phyloP scores from a whole-genome alignment of 2,329 filamentous ascomycete genomes.

The Pezicula radicicola region DNA sequence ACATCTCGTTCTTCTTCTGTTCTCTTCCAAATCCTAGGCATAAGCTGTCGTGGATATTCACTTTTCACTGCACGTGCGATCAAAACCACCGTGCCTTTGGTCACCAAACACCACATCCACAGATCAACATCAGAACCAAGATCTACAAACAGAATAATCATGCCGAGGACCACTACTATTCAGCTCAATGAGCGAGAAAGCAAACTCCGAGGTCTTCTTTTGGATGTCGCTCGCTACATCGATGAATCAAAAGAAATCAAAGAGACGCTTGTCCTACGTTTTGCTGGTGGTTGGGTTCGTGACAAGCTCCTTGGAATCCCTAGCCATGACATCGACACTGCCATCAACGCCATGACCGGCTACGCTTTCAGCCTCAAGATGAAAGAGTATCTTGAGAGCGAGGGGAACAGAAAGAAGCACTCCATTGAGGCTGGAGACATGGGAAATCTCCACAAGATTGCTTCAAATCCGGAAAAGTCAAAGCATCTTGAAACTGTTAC shows the following conservation, averaged over 20 bases:
- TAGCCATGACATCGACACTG: conserved; percentile 81
- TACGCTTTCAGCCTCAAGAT: conserved; percentile 70
- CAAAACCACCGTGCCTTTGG: not conserved
- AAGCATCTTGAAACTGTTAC: conserved; percentile 94
- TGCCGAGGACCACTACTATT: conserved; percentile 32
- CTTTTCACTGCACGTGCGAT: too few species aligned
- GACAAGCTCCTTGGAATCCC: conserved; percentile 73
- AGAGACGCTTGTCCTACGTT: conserved; percentile 64
- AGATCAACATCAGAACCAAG: not conserved
- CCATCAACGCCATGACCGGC: conserved; percentile 83
- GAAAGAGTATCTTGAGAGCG: conserved; percentile 62
- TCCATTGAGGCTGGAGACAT: conserved; percentile 55
- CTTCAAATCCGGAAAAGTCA: conserved; percentile 90
- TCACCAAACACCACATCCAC: not conserved
- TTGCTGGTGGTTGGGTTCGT: conserved; percentile 85
- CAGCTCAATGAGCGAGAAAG: conserved; percentile 67
- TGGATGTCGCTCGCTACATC: conserved; percentile 76
- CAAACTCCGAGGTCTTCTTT: conserved; percentile 70
- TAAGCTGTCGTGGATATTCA: too few species aligned
- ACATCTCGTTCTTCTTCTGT: not conserved
- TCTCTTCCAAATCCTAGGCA: not conserved
- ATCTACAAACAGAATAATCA: conserved; percentile 12
- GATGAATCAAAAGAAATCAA: conserved; percentile 45
- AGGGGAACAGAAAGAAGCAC: conserved; percentile 60
- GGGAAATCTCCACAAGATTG: conserved; percentile 81